These are phyloP conservation scores for Neolentinus lepideus DNA, from an alignment of 1,284 basidiomycete genomes.

Conservation along the genomic window DNA sequence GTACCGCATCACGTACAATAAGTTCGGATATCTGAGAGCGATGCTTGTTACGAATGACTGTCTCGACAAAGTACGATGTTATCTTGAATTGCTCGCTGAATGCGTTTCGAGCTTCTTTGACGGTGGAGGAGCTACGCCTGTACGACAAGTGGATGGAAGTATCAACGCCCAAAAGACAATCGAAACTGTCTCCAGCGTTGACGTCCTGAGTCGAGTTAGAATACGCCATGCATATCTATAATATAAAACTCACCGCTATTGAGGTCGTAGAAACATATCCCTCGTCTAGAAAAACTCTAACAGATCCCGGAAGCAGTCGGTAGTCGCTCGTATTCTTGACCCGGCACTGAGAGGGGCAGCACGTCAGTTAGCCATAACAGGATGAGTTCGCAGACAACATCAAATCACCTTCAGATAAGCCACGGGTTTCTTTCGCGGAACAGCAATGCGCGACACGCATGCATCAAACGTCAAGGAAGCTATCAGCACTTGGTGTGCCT, in stretches of 20 bases:
- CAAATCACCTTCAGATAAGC: conserved; percentile 40
- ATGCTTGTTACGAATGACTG: conserved; percentile 43
- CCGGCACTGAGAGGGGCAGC: conserved; percentile 25
- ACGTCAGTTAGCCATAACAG: neutral
- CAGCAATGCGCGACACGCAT: conserved; percentile 37
- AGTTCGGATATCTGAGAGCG: conserved; percentile 33
- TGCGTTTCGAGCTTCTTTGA: conserved; percentile 25
- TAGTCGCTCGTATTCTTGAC: conserved; percentile 48
- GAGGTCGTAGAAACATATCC: conserved; percentile 40
- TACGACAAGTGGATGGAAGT: conserved; percentile 40
- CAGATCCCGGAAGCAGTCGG: conserved; percentile 40
- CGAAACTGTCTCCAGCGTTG: conserved; percentile 38
- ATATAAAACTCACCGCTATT: conserved; percentile 25
- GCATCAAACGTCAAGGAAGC: conserved; percentile 40
- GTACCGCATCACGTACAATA: conserved; percentile 41
- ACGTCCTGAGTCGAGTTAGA: conserved; percentile 8
- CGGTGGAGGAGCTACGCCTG: conserved; percentile 28
- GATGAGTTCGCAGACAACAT: neutral
- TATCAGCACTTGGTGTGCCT: conserved; percentile 45
- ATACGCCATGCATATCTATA: neutral
- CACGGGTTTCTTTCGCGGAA: conserved; percentile 37
- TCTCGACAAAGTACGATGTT: conserved; percentile 35
- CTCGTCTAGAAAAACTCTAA: conserved; percentile 44
- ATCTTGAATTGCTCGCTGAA: conserved; percentile 37
- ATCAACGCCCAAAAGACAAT: conserved; percentile 49